phyloP scores from a whole-genome alignment of 306 rosid species.

The Medicago lupulina region DNA sequence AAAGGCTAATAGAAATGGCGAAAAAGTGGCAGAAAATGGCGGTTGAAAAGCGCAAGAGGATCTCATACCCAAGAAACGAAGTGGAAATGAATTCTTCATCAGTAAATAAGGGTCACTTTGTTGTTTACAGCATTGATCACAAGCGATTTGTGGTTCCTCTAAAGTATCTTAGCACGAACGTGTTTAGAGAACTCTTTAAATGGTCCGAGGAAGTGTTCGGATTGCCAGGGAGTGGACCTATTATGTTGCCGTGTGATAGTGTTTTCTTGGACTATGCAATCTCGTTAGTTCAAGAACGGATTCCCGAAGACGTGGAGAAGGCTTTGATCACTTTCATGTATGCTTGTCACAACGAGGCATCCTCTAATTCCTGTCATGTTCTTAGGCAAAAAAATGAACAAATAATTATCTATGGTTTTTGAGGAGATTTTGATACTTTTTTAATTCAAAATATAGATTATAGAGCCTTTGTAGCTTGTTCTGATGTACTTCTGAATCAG shows the following conservation, averaged over 20 bases:
- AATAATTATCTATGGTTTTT: constrained; percentile 47
- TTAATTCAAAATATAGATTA: not conserved
- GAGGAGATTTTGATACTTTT: constrained; percentile 1
- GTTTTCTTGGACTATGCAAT: constrained; percentile 46
- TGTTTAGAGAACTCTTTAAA: constrained; percentile 46
- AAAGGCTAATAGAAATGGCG: constrained; percentile 47
- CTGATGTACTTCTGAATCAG: constrained; percentile 7
- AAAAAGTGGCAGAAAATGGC: constrained; percentile 52
- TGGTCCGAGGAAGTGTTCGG: constrained; percentile 55
- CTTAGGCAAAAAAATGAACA: constrained; percentile 16
- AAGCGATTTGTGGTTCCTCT: constrained; percentile 48
- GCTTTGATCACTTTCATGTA: constrained; percentile 45
- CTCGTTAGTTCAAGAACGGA: constrained; percentile 28
- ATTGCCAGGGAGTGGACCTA: constrained; percentile 33
- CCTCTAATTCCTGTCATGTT: constrained; percentile 21
- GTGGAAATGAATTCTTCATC: not conserved
- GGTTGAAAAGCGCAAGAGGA: constrained; percentile 35
- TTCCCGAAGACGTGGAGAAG: constrained; percentile 44
- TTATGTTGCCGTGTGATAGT: constrained; percentile 43
- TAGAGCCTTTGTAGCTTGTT: not conserved
- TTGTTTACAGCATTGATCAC: constrained; percentile 41
- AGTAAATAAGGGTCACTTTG: constrained; percentile 46
- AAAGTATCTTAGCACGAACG: constrained; percentile 36
- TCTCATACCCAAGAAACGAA: constrained; percentile 35
- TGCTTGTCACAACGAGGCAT: constrained; percentile 37